Evolutionary conservation across 306 rosid species (phyloP).

Genomic region (Glycine latifolia): DNA sequence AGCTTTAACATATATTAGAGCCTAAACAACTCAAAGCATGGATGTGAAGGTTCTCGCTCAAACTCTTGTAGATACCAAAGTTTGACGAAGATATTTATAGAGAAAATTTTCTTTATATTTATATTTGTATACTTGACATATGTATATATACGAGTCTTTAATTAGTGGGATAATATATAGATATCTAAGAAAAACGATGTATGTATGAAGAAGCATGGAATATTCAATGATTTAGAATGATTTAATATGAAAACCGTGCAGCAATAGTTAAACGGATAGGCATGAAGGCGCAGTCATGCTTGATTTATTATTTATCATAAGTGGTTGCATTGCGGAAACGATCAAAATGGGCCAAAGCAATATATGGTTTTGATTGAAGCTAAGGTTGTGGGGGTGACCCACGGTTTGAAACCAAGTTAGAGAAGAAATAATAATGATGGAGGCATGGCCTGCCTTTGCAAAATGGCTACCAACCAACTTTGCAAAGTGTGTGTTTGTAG

Average conservation of each 20-base stretch:
- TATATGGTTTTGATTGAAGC: slow-evolving; percentile 58
- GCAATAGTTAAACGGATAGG: slow-evolving; percentile 40
- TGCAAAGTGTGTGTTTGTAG: slow-evolving; percentile 27
- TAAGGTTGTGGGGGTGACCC: slow-evolving; percentile 59
- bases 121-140: too few species aligned
- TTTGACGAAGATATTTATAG: too few species aligned
- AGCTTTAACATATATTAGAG: neutral
- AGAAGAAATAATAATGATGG: slow-evolving; percentile 52
- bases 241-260: slow-evolving; percentile 43
- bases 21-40: neutral
- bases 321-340: slow-evolving; percentile 35
- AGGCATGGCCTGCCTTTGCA: slow-evolving; percentile 48
- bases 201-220: slow-evolving; percentile 19
- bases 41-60: neutral
- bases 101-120: too few species aligned
- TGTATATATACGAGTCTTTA: neutral
- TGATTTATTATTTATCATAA: slow-evolving; percentile 37
- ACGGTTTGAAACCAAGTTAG: slow-evolving; percentile 51
- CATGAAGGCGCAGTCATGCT: slow-evolving; percentile 44
- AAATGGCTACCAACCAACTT: slow-evolving; percentile 47
- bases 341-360: slow-evolving; percentile 63
- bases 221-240: slow-evolving; percentile 31
- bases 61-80: neutral
- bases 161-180: slow-evolving; percentile 29
- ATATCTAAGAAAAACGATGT: neutral